Base-by-base conservation (phyloP, 306 rosid species). In the Rosa multiflora region DNA sequence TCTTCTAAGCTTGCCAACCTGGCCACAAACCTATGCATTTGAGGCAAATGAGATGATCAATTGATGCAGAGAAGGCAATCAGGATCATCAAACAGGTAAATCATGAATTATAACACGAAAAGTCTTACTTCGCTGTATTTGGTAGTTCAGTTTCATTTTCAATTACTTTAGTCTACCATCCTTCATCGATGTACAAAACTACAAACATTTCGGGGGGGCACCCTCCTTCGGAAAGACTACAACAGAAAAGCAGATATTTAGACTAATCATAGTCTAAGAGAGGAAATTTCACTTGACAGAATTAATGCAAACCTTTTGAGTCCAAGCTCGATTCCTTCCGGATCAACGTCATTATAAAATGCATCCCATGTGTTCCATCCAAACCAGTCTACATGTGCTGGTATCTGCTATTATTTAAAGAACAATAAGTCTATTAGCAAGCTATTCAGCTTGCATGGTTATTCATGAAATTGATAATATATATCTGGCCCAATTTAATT, bases 291-390 rank as follows among this genome's bases (percentile, higher is more conserved):
- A 29, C 32, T 29, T 29, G 32, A 53, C 32, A 58, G 32, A 59
- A 21, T 53, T 53, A 2, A 8, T 21, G 13, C 29, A 59, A n/a
- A 86, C 94, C 90, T 89, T 42, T 81, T 83, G 75, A 91, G 89
- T 20, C 97, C 97, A 47, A 86, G 90, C 78, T 77, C 84, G 73
- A 91, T 86, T 79, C 93, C 90, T 74, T 88, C 69, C 8, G 94
- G 97, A 83, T 63, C 82, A 32, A 89, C 94, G 46, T 86, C 53
- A 9, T 82, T 48, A 82, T 89, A 91, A 78, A 91, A 91, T 10
- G 97, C 93, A 85, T 89, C 93, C 94, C 97, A 93, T 76, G 93
- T 93, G 84, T 93, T 91, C 97, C 98, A 91, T 76, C 98, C 98
- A 85, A 93, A 93, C 90, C 82, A 89, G 73, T 93, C 91, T 67